Evolutionary conservation across 768 basidiomycete genomes (phyloP).

Genomic region (Russula sp.): DNA sequence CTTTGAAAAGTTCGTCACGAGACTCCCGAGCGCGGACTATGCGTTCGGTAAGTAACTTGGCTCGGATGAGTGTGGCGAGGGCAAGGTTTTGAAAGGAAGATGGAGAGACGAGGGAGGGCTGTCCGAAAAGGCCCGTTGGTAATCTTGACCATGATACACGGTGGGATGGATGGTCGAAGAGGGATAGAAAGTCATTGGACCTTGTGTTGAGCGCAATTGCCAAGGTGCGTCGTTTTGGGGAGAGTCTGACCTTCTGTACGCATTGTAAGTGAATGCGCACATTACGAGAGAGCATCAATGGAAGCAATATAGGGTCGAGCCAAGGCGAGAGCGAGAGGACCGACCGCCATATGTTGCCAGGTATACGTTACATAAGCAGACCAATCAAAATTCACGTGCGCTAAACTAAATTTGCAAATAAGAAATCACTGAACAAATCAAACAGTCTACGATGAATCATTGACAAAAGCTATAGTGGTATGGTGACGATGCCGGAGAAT

Average conservation of each 20-base stretch:
- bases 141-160: slow-evolving; percentile 45
- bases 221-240: slow-evolving; percentile 28
- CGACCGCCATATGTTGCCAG: not conserved
- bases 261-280: slow-evolving; percentile 23
- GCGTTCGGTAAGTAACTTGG: slow-evolving; percentile 77
- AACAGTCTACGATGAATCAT: slow-evolving; percentile 20
- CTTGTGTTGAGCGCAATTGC: slow-evolving; percentile 40
- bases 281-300: slow-evolving; percentile 31
- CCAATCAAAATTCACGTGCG: not conserved
- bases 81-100: slow-evolving; percentile 68
- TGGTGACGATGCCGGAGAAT: slow-evolving; percentile 22
- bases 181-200: slow-evolving; percentile 53
- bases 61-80: slow-evolving; percentile 75
- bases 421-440: slow-evolving; percentile 7
- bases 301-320: slow-evolving; percentile 4
- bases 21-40: slow-evolving; percentile 74
- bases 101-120: slow-evolving; percentile 68
- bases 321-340: too few species aligned
- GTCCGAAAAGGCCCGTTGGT: slow-evolving; percentile 81
- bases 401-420: not conserved
- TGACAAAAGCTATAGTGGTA: slow-evolving; percentile 21
- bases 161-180: slow-evolving; percentile 66
- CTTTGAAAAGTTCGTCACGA: slow-evolving; percentile 70
- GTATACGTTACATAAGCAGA: not conserved
- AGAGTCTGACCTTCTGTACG: slow-evolving; percentile 4